Base-by-base conservation (phyloP, 2,329 filamentous ascomycete species). In the Hyphodiscus sp. region DNA sequence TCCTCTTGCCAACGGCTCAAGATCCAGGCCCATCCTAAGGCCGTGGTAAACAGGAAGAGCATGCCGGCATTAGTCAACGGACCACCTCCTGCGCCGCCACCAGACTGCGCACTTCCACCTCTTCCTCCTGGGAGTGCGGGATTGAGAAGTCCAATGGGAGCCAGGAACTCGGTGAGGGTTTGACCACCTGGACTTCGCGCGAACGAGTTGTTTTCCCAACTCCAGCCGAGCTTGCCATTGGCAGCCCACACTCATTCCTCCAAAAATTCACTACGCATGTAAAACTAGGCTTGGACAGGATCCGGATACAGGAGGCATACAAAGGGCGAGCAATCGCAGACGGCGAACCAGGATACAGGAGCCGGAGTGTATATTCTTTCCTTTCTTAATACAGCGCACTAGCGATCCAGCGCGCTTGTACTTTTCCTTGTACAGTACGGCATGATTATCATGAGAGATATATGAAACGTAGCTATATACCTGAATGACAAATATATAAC, bases 51-150 rank as follows among this genome's bases (percentile, higher is more conserved):
- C 19, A 58, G 63, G 33, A 58, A 57, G 26, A 68, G 64, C 49
- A 49, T 67, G 50, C 62, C 63, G 15, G 48, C 50, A 9, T 56
- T 68, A 1, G 53, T 63, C 8, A 60, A 60, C 45, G 65, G 65
- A 10, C 64, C 65, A 10, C 66, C 67, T 4, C 64, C 63, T 41
- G 62, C 63, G 2, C 67, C 67, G 1, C 67, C 67, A 20, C 67
- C 67, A 44, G 50, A 61, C 44, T 66, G 61, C 53, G 65, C 65
- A 2, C 49, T 68, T 18, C 67, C 67, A 20, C 65, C 67, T 41
- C 33, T 68, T 8, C 65, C 65, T 11, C 55, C 62, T 1, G 57
- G 55, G 13, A 52, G 33, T 13, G 33, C 33, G 33, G 33, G 33
- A 10, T 15, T 38, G 56, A 26, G 46, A 43, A 38, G 33, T n/a